A percentile compares a stretch with the other conserved stretches of the same genome.
phyloP scores from a whole-genome alignment of 176 grass and related monocot genomes.

The Urochloa ruziziensis region DNA sequence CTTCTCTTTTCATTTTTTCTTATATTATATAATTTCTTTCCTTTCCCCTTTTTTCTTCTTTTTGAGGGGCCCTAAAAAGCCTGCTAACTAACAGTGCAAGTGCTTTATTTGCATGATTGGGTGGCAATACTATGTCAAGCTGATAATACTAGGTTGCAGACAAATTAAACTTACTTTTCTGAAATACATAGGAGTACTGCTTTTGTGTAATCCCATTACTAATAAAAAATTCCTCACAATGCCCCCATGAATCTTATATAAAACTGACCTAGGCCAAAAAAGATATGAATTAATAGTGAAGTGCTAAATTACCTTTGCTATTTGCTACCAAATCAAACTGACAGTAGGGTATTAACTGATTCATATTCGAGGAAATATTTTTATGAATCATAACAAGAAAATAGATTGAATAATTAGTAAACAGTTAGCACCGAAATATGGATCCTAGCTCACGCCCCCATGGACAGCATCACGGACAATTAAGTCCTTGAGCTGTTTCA shows the following conservation, averaged over 20 bases:
- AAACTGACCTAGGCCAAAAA: neutral
- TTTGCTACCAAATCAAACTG: neutral
- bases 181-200: neutral
- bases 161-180: neutral
- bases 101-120: constrained; percentile 5
- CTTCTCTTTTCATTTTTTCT: constrained; percentile 10
- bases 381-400: neutral
- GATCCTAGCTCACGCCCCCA: neutral
- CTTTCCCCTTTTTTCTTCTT: neutral
- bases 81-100: neutral
- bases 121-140: neutral
- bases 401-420: neutral
- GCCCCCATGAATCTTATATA: neutral
- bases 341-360: neutral
- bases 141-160: neutral
- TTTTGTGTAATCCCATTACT: too few species aligned
- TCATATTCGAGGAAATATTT: too few species aligned
- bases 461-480: neutral
- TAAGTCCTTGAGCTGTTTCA: neutral
- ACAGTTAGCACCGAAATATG: neutral
- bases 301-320: neutral
- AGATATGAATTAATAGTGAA: neutral
- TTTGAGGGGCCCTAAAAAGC: neutral
- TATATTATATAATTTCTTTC: neutral
- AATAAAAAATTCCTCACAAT: too few species aligned